A percentile compares a stretch with the other conserved stretches of the same genome.
These are phyloP conservation scores for Myxozyma udenii DNA, from an alignment of 805 yeast species.

Conservation along the genomic window DNA sequence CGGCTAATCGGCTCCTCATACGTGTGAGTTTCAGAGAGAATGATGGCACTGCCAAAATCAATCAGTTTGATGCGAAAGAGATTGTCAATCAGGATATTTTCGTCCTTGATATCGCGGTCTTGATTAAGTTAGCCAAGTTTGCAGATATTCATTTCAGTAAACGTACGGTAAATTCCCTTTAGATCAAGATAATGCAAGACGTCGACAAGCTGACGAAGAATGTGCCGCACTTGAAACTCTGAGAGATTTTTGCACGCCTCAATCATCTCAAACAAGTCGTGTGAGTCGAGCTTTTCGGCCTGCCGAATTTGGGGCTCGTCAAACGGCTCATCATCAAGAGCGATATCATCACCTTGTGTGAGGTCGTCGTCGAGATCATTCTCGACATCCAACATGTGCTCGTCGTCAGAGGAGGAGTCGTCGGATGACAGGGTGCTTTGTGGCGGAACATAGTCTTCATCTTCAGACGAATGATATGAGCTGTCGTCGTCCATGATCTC, in stretches of 20 bases:
- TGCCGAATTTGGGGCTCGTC: constrained; percentile 17
- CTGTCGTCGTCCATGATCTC: constrained; percentile 4
- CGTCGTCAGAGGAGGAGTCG: constrained; percentile 5
- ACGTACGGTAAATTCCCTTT: constrained; percentile 19
- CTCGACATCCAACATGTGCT: constrained; percentile 8
- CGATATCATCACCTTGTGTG: constrained; percentile 1
- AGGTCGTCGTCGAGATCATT: constrained; percentile 2
- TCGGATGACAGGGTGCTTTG: constrained; percentile 7
- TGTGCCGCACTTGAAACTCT: constrained; percentile 28
- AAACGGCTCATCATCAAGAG: not conserved
- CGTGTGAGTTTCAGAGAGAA: constrained; percentile 8
- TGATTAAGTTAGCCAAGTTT: too few relatives aligned
- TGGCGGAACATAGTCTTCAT: constrained; percentile 16
- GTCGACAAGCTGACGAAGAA: constrained; percentile 27
- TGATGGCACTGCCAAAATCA: constrained; percentile 59
- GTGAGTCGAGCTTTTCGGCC: constrained; percentile 52
- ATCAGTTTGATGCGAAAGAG: constrained; percentile 71
- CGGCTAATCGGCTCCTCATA: too few relatives aligned
- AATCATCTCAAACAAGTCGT: constrained; percentile 62
- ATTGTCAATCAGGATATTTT: constrained; percentile 75
- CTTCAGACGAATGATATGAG: constrained; percentile 21
- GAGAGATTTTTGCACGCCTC: constrained; percentile 17
- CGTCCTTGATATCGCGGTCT: constrained; percentile 69
- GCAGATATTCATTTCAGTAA: too few relatives aligned
- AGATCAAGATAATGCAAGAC: constrained; percentile 25